phyloP scores from a whole-genome alignment of 768 basidiomycete genomes.

The Pleurotus platypus region DNA sequence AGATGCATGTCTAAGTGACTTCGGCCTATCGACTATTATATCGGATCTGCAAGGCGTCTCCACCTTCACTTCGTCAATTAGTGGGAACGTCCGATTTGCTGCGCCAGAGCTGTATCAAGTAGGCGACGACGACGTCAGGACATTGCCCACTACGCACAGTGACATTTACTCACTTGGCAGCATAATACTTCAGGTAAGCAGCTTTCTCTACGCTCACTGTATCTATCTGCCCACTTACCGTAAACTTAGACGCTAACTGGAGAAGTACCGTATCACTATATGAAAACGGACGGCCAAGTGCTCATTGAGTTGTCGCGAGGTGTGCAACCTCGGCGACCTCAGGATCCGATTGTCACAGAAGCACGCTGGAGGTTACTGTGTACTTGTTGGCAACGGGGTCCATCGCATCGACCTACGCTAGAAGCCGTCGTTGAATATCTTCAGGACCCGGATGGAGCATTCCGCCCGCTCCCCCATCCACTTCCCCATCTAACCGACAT shows the following conservation, averaged over 20 bases:
- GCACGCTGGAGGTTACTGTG: slow-evolving; percentile 5
- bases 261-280: slow-evolving; percentile 9
- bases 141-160: slow-evolving; percentile 13
- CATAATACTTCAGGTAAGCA: slow-evolving; percentile 19
- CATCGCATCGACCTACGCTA: slow-evolving; percentile 1
- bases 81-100: slow-evolving; percentile 28
- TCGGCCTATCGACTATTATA: slow-evolving; percentile 28
- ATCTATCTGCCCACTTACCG: not conserved
- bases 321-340: slow-evolving; percentile 1
- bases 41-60: slow-evolving; percentile 14
- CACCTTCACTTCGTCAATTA: slow-evolving; percentile 23
- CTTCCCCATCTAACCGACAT: not conserved
- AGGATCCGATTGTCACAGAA: not conserved
- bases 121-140: slow-evolving; percentile 10
- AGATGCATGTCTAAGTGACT: slow-evolving; percentile 30
- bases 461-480: not conserved
- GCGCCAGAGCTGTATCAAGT: slow-evolving; percentile 28
- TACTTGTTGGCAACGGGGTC: not conserved
- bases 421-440: not conserved
- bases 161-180: slow-evolving; percentile 37
- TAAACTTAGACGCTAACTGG: slow-evolving; percentile 5
- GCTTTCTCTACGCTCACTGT: not conserved
- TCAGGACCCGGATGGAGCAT: not conserved
- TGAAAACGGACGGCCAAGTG: slow-evolving; percentile 5
- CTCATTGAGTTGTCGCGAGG: slow-evolving; percentile 5